These are phyloP conservation scores for Vicia faba DNA, from an alignment of 306 rosid species.

Conservation along the genomic window DNA sequence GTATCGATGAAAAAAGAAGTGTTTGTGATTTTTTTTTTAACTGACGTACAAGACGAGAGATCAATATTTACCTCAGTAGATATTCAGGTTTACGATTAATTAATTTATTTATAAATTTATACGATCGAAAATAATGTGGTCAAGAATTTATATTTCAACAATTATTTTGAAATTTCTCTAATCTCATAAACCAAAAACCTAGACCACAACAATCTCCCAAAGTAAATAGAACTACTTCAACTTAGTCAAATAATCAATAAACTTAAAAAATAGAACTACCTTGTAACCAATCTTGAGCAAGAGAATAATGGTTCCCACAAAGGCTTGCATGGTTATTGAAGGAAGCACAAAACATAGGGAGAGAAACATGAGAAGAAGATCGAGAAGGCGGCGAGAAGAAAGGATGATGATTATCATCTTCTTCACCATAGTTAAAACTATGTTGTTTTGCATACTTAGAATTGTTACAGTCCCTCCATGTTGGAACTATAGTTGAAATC, in stretches of 20 bases:
- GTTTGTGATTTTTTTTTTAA: too few species aligned
- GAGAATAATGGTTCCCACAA: conserved; percentile 33
- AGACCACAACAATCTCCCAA: not conserved
- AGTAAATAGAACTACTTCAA: not conserved
- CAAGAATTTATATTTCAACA: not conserved
- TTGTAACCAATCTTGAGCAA: conserved; percentile 51
- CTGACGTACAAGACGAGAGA: too few species aligned
- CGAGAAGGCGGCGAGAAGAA: conserved; percentile 58
- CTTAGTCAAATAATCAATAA: not conserved
- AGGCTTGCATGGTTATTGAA: conserved; percentile 31
- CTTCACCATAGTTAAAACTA: conserved; percentile 63
- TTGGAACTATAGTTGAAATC: conserved; percentile 62
- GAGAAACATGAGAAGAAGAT: conserved; percentile 64
- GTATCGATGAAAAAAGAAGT: too few species aligned
- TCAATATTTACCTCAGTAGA: too few species aligned
- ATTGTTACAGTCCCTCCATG: conserved; percentile 53
- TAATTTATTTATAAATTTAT: not conserved
- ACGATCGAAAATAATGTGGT: not conserved
- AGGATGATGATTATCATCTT: conserved; percentile 46
- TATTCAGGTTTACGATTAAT: too few species aligned
- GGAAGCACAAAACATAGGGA: conserved; percentile 48
- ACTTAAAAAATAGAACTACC: conserved; percentile 42
- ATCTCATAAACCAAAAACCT: not conserved
- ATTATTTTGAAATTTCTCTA: not conserved
- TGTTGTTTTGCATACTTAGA: conserved; percentile 48